Evolutionary conservation across 2,329 filamentous ascomycete species (phyloP).

Genomic region (Aspergillus pseudonomiae): DNA sequence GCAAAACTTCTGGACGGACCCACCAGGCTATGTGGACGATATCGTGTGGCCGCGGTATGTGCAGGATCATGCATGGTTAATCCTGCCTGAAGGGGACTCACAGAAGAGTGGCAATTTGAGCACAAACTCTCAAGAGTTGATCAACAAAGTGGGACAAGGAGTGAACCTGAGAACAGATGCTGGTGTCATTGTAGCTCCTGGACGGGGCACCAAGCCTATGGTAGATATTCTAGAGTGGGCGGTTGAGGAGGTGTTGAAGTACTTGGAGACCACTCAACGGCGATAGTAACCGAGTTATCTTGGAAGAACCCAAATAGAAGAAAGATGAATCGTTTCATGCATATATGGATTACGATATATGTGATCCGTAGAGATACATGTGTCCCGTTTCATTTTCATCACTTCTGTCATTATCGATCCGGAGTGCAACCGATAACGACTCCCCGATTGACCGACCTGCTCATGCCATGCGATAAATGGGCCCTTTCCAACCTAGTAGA

Average conservation of each 20-base stretch:
- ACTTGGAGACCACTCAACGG: constrained; percentile 16
- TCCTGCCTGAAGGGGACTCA: constrained; percentile 64
- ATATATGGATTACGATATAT: neutral
- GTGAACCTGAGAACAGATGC: constrained; percentile 49
- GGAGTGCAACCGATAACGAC: neutral
- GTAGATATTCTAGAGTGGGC: constrained; percentile 68
- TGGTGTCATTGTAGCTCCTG: constrained; percentile 51
- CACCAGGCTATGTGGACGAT: constrained; percentile 88
- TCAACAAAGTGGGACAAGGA: constrained; percentile 37
- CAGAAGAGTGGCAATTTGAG: constrained; percentile 39
- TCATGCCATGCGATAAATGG: constrained; percentile 10
- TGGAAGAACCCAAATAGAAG: neutral
- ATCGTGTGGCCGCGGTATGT: constrained; percentile 97
- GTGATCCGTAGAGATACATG: neutral
- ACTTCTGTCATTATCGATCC: neutral
- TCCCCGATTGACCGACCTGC: neutral
- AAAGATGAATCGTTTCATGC: neutral
- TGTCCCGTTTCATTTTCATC: neutral
- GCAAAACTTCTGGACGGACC: constrained; percentile 92
- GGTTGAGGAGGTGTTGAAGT: constrained; percentile 61
- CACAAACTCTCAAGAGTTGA: constrained; percentile 28
- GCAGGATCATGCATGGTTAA: constrained; percentile 77
- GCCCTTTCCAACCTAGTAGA: constrained; percentile 37
- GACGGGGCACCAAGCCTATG: constrained; percentile 61
- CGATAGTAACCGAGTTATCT: neutral